These are phyloP conservation scores for Barnettozyma californica DNA, from an alignment of 805 yeast genomes.

Conservation along the genomic window DNA sequence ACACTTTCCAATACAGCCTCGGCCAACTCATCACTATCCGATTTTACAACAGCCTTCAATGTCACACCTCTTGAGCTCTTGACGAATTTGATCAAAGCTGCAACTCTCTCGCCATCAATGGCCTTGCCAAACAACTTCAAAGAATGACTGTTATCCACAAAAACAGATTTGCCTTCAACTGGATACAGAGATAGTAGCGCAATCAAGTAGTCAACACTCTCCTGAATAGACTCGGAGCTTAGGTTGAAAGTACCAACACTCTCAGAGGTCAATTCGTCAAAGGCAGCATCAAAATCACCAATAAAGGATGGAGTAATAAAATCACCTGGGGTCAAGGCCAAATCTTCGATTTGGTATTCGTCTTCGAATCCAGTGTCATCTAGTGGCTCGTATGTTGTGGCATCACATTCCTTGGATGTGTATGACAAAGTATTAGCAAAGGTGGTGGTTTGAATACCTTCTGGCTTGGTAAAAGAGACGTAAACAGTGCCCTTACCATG, in stretches of 20 bases:
- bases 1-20: slow-evolving; percentile 47
- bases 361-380: slow-evolving; percentile 83
- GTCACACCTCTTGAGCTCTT: slow-evolving; percentile 41
- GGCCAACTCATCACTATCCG: slow-evolving; percentile 39
- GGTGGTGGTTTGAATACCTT: slow-evolving; percentile 38
- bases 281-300: slow-evolving; percentile 66
- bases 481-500: slow-evolving; percentile 68
- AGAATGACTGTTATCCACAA: slow-evolving; percentile 49
- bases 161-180: slow-evolving; percentile 60
- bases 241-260: slow-evolving; percentile 63
- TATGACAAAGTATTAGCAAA: slow-evolving; percentile 68
- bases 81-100: slow-evolving; percentile 38
- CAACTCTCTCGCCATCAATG: slow-evolving; percentile 41
- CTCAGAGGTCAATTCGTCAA: slow-evolving; percentile 68
- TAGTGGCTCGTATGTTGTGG: slow-evolving; percentile 59
- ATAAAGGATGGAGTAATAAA: slow-evolving; percentile 72
- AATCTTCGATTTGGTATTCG: slow-evolving; percentile 85
- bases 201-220: slow-evolving; percentile 51
- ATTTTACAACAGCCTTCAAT: slow-evolving; percentile 37
- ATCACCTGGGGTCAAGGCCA: slow-evolving; percentile 74
- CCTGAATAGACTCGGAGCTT: slow-evolving; percentile 42
- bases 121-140: slow-evolving; percentile 80
- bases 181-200: slow-evolving; percentile 59
- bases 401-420: slow-evolving; percentile 74
- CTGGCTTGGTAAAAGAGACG: slow-evolving; percentile 68